Evolutionary conservation across 768 basidiomycete species (phyloP), one percentile per base, ranked within the genome.

Genomic region (Kwoniella dendrophila): DNA sequence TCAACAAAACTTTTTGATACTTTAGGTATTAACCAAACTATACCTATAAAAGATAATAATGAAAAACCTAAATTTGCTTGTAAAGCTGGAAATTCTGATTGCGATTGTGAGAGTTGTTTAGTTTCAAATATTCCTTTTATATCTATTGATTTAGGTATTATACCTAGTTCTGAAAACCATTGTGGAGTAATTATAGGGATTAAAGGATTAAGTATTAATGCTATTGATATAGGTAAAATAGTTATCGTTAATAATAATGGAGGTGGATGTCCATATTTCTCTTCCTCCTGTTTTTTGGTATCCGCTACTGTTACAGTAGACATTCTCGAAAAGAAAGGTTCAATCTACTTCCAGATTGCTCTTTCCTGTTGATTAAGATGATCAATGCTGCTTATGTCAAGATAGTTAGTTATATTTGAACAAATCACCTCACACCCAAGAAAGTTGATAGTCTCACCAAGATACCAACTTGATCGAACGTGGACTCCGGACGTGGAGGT

Each of bases 41-140:
- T 87, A 1, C 86, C 85, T 11, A 91, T 73, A 59, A 95, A 88
- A 0, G 93, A 91, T 64, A 92, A 83, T 49, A 95, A 78, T 1
- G 90, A 88, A 79, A 95, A 88, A 0, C 94, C 93, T 50, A 92
- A 67, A 14, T 88, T 90, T 0, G 86, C 86, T 72, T 90, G 87
- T 22, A 97, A 70, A 26, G 79, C 80, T 0, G 81, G 81, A 47
- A 79, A 76, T 14, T 22, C 16, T 29, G 27, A n/a, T 11, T 36
- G 20, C 36, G 27, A 24, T 38, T 16, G 1, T 10, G 4, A 26
- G 24, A 8, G n/a, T n/a, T 20, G 7, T 24, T n/a, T n/a, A n/a
- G n/a, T n/a, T n/a, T n/a, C n/a, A n/a, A n/a, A 43, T 22, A 29
- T 49, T 32, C 7, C 11, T 26, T 11, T 20, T 38, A n/a, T 18